Evolutionary conservation across 305 asterid genomes (phyloP), one percentile per base, ranked within the genome.

Genomic region (Rubia occidens): DNA sequence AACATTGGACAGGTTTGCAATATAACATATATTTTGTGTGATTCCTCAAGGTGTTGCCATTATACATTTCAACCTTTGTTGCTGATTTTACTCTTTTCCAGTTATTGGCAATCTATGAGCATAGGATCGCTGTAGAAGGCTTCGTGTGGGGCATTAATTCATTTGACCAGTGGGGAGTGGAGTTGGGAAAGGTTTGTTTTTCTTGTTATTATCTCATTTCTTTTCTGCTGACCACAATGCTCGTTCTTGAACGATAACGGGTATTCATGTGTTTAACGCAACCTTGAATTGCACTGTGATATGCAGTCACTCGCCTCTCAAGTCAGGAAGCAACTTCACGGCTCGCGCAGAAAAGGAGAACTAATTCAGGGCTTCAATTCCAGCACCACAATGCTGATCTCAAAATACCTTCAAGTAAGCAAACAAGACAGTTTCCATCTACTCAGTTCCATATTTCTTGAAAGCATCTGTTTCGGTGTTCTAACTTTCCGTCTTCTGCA

Each of bases 81-180:
- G 68, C 66, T 67, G 67, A 55, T 40, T 60, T 62, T 80, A 60
- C 69, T 67, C 69, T 18, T 71, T 65, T 84, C 80, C 90, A 95
- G 98, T 80, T 95, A 77, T 77, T 95, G 85, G 99, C 97, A 11
- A 89, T 95, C 74, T 95, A 95, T 44, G 99, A 95, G 75, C 97
- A 95, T 81, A 83, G 99, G 78, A 62, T 91, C 77, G 98, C 97
- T 63, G 99, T 95, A 10, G 95, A 95, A 84, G 99, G 99, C 75
- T 95, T 95, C 65, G 71, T 89, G n/a, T 95, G 97, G 99, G 95
- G 96, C 29, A 88, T 95, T 85, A 95, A 95, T 84, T 95, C 99
- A 56, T 95, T 95, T 62, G 99, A 95, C 79, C 99, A 91, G 77
- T 95, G 99, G 99, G 98, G 99, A 72, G 99, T 95, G 66, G 98